Base-by-base conservation (phyloP, 331 rosid species). In the Acacia pycnantha region DNA sequence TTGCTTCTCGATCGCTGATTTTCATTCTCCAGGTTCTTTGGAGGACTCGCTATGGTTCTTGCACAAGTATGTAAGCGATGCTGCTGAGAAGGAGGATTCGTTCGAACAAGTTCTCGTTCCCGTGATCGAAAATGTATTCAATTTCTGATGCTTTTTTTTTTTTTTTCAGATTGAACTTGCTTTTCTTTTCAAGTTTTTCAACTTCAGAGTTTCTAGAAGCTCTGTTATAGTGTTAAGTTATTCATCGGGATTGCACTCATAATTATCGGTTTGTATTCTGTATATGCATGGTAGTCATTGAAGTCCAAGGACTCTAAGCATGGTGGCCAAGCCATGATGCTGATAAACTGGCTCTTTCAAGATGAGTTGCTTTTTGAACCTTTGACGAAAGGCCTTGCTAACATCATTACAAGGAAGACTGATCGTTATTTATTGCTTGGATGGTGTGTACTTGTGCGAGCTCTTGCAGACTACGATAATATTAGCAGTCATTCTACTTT, bases 301-400 rank as follows among this genome's bases (percentile, higher is more conserved):
- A 91, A 85, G 83, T 82, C 58, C 84, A 93, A 89, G 88, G 86
- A 86, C 16, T 70, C 90, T 40, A 91, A 89, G 89, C 91, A 84
- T 70, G 92, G 92, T 61, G 87, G 89, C 51, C 98, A 93, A 76
- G 87, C 88, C 3, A 35, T 90, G 90, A 72, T 92, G 62, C 87
- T 95, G 80, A 48, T 95, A 74, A 90, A 88, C 85, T 93, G 98
- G 98, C 86, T 93, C 15, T 95, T 91, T 77, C 97, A 90, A 79
- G 96, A 91, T 8, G 92, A 83, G 70, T 73, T 89, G 74, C 80
- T 87, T 74, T 95, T 95, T 79, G 80, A 43, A 70, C 86, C 89
- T 0, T 75, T 89, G 69, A 90, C 88, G 3, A 66, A 86, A 71
- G 85, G 85, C 14, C 92, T 95, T 81, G 92, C 92, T 15, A 76